Percentiles rank a stretch among this genome's conserved stretches.
phyloP scores from a whole-genome alignment of 345 rosid species.

The Bruguiera gymnorhiza region DNA sequence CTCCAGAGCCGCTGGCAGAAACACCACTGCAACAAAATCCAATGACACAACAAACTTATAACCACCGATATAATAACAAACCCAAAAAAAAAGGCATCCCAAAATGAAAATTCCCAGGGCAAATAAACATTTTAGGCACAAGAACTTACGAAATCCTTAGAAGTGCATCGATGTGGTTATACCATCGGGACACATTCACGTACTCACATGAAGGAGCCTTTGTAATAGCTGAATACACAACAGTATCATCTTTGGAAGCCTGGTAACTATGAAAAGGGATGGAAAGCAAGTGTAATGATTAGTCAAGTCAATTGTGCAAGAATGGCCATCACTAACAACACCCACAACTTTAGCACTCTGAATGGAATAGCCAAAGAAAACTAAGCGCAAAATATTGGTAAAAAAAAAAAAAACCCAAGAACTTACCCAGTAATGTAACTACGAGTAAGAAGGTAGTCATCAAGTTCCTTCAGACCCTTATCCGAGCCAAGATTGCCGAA shows the following conservation, averaged over 20 bases:
- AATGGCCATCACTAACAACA: background rate
- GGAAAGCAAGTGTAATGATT: too few relatives aligned
- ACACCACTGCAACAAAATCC: constrained; percentile 54
- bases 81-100: background rate
- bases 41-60: background rate
- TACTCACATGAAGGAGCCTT: constrained; percentile 57
- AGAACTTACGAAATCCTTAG: constrained; percentile 86
- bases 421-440: constrained; percentile 81
- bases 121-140: background rate
- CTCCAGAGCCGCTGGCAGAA: constrained; percentile 77
- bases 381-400: background rate
- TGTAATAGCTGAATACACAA: constrained; percentile 54
- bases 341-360: background rate
- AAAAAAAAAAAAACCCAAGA: too few relatives aligned
- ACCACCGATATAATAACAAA: background rate
- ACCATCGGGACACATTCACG: constrained; percentile 81
- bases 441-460: constrained; percentile 78
- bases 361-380: background rate
- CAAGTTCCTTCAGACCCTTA: constrained; percentile 79
- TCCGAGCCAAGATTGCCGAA: constrained; percentile 49
- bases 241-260: constrained; percentile 89
- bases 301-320: too few relatives aligned
- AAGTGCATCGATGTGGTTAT: constrained; percentile 76
- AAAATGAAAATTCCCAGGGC: background rate
- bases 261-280: constrained; percentile 47